Evolutionary conservation across 192 early-diverging fungal species (phyloP).

Genomic region (Mortierella claussenii): DNA sequence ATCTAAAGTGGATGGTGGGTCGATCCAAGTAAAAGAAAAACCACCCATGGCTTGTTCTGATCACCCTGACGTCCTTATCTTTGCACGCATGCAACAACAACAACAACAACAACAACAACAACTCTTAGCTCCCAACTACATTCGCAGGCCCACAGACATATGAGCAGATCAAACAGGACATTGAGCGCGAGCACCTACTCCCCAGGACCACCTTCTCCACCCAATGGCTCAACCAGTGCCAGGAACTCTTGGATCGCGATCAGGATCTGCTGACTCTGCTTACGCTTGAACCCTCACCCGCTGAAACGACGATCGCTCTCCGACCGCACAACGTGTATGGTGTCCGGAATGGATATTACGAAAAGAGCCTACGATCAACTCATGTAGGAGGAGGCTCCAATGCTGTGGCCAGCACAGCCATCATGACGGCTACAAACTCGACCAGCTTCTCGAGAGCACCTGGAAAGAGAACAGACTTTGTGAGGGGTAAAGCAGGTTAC

Average conservation of each 20-base stretch:
- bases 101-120: not conserved
- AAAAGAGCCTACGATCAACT: constrained; percentile 33
- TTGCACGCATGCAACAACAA: too few species aligned
- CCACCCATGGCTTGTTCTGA: too few species aligned
- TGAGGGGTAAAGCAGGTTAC: constrained; percentile 72
- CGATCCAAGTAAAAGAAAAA: too few species aligned
- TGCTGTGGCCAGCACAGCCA: constrained; percentile 26
- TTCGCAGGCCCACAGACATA: constrained; percentile 43
- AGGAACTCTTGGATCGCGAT: constrained; percentile 55
- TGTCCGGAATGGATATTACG: constrained; percentile 56
- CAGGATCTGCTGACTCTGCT: constrained; percentile 44
- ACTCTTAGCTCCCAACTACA: constrained; percentile 28
- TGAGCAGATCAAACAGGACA: constrained; percentile 57
- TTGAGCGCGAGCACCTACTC: constrained; percentile 65
- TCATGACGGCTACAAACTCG: constrained; percentile 69
- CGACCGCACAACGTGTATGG: constrained; percentile 65
- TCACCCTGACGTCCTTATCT: too few species aligned
- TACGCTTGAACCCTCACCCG: constrained; percentile 56
- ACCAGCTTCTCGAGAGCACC: constrained; percentile 76
- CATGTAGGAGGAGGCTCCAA: constrained; percentile 27
- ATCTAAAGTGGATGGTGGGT: too few species aligned
- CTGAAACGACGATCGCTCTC: constrained; percentile 60
- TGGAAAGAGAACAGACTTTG: constrained; percentile 68
- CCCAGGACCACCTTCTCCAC: constrained; percentile 63
- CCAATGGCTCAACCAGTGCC: constrained; percentile 64